phyloP scores from a whole-genome alignment of 768 basidiomycete species.

The Tricholoma hemisulphureum region DNA sequence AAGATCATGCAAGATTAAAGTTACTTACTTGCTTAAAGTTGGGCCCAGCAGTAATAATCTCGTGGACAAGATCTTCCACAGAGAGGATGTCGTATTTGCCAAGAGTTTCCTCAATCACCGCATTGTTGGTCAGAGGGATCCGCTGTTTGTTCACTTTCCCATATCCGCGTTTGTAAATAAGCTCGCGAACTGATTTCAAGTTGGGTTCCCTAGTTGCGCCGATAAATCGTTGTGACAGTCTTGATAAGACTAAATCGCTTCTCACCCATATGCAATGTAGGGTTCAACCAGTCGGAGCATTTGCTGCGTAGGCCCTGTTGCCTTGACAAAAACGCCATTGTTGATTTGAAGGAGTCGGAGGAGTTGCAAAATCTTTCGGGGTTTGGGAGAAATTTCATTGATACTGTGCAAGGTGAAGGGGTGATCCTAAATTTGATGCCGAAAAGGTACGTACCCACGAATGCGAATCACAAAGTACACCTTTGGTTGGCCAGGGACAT shows the following conservation, averaged over 20 bases:
- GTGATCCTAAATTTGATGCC: background rate
- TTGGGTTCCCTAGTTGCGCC: conserved; percentile 77
- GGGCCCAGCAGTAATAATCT: conserved; percentile 92
- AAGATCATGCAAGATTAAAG: background rate
- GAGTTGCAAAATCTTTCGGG: conserved; percentile 97
- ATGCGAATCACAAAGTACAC: conserved; percentile 98
- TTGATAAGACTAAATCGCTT: background rate
- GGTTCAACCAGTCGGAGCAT: conserved; percentile 98
- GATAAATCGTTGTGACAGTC: background rate
- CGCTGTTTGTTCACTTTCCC: conserved; percentile 98
- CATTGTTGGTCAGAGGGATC: conserved; percentile 92
- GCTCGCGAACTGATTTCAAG: conserved; percentile 92
- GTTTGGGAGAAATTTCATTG: conserved; percentile 99
- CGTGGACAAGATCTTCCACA: conserved; percentile 96
- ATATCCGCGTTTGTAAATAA: conserved; percentile 99
- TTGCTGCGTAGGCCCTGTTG: conserved; percentile 92
- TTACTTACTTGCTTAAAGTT: conserved; percentile 94
- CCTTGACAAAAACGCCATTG: conserved; percentile 98
- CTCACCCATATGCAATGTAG: conserved; percentile 94
- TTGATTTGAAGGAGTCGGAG: conserved; percentile 99
- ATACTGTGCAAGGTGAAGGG: conserved; percentile 59
- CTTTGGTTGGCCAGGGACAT: conserved; percentile 95
- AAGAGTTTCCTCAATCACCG: conserved; percentile 85
- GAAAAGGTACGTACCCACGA: conserved; percentile 69
- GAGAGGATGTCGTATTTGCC: conserved; percentile 96